Percentiles rank a stretch among this genome's conserved stretches.
Conservation (phyloP, 2,329 filamentous ascomycete species). For the Diaporthe sp. region DNA sequence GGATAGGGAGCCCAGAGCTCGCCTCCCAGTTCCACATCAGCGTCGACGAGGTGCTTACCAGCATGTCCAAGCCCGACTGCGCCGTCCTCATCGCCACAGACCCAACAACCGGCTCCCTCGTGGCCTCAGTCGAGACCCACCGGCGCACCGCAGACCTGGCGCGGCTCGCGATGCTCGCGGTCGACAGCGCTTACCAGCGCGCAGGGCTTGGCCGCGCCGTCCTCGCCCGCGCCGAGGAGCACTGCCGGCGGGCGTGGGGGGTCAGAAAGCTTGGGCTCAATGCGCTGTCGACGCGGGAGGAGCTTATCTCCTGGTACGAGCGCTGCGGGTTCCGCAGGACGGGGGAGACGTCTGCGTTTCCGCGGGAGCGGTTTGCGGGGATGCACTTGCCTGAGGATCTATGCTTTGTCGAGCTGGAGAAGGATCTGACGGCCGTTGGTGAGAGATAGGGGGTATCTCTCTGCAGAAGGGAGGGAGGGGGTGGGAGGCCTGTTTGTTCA, state of each 20-base stretch:
- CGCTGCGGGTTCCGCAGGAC: constrained; percentile 48
- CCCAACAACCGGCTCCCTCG: constrained; percentile 39
- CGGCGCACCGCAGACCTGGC: constrained; percentile 39
- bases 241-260: constrained; percentile 44
- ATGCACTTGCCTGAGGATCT: constrained; percentile 46
- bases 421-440: constrained; percentile 41
- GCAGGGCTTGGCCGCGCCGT: constrained; percentile 50
- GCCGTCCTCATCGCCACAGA: constrained; percentile 48
- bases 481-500: neutral
- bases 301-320: constrained; percentile 48
- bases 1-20: constrained; percentile 26
- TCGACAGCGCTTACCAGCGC: constrained; percentile 48
- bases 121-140: constrained; percentile 47
- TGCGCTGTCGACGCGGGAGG: constrained; percentile 46
- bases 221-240: constrained; percentile 47
- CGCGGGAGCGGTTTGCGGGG: constrained; percentile 40
- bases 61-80: constrained; percentile 46
- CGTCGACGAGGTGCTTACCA: constrained; percentile 42
- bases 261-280: constrained; percentile 42
- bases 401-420: constrained; percentile 52
- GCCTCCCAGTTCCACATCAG: constrained; percentile 43
- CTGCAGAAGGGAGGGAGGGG: neutral
- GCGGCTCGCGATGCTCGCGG: constrained; percentile 52
- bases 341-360: constrained; percentile 50
- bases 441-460: no score